Evolutionary conservation across 2,329 filamentous ascomycete genomes (phyloP).

Genomic region (Acephala macrosclerotiorum): DNA sequence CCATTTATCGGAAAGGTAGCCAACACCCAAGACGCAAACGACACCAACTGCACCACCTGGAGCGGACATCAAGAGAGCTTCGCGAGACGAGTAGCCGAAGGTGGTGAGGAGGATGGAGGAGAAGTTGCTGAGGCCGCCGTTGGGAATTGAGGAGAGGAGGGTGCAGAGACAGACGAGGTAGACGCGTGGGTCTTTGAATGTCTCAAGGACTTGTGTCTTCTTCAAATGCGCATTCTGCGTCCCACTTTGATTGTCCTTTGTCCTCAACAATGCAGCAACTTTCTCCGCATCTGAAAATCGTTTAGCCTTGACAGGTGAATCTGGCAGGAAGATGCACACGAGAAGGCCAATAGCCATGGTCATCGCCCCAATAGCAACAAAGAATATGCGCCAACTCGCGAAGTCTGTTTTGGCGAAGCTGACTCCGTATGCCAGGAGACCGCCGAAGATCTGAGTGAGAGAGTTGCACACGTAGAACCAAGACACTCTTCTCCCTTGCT

Average conservation of each 20-base stretch:
- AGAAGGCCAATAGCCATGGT: slow-evolving; percentile 28
- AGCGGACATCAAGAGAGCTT: slow-evolving; percentile 25
- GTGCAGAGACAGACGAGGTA: slow-evolving; percentile 51
- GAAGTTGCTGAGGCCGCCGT: slow-evolving; percentile 64
- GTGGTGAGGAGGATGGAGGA: slow-evolving; percentile 36
- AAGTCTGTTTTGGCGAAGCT: slow-evolving; percentile 11
- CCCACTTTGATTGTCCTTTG: slow-evolving; percentile 50
- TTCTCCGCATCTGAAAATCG: slow-evolving; percentile 50
- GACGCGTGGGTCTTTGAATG: slow-evolving; percentile 42
- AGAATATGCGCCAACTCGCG: slow-evolving; percentile 27
- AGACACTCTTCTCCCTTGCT: slow-evolving; percentile 61
- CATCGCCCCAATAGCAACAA: slow-evolving; percentile 21
- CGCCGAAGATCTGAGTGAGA: slow-evolving; percentile 31
- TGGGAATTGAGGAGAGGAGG: slow-evolving; percentile 57
- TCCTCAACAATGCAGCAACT: slow-evolving; percentile 39
- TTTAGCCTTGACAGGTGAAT: slow-evolving; percentile 45
- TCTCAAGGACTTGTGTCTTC: slow-evolving; percentile 51
- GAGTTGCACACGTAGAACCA: slow-evolving; percentile 35
- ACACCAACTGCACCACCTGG: slow-evolving; percentile 27
- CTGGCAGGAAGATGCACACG: slow-evolving; percentile 32
- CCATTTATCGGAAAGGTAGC: slow-evolving; percentile 29
- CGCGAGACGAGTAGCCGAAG: slow-evolving; percentile 40
- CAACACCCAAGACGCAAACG: slow-evolving; percentile 20
- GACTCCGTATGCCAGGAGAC: slow-evolving; percentile 25
- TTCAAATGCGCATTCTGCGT: slow-evolving; percentile 59